A percentile compares a stretch with the other conserved stretches of the same genome.
Conservation (phyloP, 2,329 filamentous ascomycete genomes). For the Trichoderma sp. region DNA sequence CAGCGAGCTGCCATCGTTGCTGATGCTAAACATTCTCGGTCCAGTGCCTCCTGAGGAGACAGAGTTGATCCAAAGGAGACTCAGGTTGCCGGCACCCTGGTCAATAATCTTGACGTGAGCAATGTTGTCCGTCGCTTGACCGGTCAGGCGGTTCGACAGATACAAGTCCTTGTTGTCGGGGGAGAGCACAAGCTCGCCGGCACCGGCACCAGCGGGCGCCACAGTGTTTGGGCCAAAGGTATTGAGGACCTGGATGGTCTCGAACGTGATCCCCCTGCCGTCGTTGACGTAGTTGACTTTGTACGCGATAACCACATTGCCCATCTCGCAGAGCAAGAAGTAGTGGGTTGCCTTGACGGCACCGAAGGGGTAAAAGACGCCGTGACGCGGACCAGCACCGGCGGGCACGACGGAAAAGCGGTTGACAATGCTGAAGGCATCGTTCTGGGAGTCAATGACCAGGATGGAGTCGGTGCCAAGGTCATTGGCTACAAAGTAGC, state of each 20-base stretch:
- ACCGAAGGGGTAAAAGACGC: slow-evolving; percentile 43
- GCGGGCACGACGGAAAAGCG: slow-evolving; percentile 33
- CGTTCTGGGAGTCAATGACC: slow-evolving; percentile 43
- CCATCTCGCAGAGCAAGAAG: slow-evolving; percentile 46
- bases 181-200: slow-evolving; percentile 44
- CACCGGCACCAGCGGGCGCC: slow-evolving; percentile 38
- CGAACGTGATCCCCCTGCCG: slow-evolving; percentile 34
- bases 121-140: slow-evolving; percentile 45
- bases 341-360: slow-evolving; percentile 41
- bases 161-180: slow-evolving; percentile 45
- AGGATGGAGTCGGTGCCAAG: slow-evolving; percentile 49
- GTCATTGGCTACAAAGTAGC: slow-evolving; percentile 48
- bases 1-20: slow-evolving; percentile 36
- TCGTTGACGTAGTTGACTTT: slow-evolving; percentile 37
- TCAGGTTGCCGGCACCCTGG: slow-evolving; percentile 25
- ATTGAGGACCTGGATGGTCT: slow-evolving; percentile 36
- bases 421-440: slow-evolving; percentile 39
- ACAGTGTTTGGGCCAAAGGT: slow-evolving; percentile 38
- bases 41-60: slow-evolving; percentile 35
- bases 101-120: slow-evolving; percentile 42
- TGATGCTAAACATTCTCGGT: slow-evolving; percentile 48
- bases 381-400: slow-evolving; percentile 50
- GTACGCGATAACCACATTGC: slow-evolving; percentile 44
- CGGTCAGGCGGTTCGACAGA: slow-evolving; percentile 50
- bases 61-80: slow-evolving; percentile 34